These are phyloP conservation scores for Ceratocystis alfenasii DNA, from an alignment of 2,329 filamentous ascomycete species.

Conservation along the genomic window DNA sequence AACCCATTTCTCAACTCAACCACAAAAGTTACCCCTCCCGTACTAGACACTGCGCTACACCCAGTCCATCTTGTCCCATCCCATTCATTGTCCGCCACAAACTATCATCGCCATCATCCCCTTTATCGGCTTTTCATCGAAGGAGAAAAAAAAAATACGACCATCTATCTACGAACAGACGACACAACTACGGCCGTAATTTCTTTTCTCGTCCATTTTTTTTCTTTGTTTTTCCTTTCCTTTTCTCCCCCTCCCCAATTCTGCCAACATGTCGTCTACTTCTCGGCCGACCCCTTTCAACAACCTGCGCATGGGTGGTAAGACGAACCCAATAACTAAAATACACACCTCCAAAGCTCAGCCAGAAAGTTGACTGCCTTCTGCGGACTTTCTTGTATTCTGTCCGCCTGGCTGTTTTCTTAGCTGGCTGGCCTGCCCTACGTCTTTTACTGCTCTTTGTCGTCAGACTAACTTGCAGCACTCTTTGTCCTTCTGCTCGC, in stretches of 20 bases:
- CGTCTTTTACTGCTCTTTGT: not conserved
- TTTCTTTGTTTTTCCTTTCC: constrained; percentile 3
- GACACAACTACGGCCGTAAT: not conserved
- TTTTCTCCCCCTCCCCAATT: not conserved
- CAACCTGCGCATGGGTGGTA: constrained; percentile 91
- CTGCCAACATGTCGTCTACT: constrained; percentile 19
- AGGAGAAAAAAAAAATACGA: constrained; percentile 4
- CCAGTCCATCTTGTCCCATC: constrained; percentile 10
- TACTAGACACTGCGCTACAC: constrained; percentile 14
- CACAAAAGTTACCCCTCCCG: constrained; percentile 22
- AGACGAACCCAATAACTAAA: constrained; percentile 32
- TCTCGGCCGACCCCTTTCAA: constrained; percentile 74
- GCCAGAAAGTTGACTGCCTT: not conserved
- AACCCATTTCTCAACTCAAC: constrained; percentile 16
- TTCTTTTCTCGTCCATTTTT: constrained; percentile 3
- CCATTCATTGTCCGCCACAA: constrained; percentile 15
- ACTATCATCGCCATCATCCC: constrained; percentile 7
- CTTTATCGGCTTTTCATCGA: constrained; percentile 12
- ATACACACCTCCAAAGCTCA: constrained; percentile 9
- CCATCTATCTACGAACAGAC: constrained; percentile 1
- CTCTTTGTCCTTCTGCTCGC: not conserved
- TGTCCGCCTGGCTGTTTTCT: constrained; percentile 1
- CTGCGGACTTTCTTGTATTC: not conserved
- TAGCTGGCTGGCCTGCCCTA: constrained; percentile 5
- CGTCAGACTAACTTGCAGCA: not conserved